These are phyloP conservation scores for Talaromyces funiculosus DNA, from an alignment of 2,329 filamentous ascomycete genomes.

Conservation along the genomic window DNA sequence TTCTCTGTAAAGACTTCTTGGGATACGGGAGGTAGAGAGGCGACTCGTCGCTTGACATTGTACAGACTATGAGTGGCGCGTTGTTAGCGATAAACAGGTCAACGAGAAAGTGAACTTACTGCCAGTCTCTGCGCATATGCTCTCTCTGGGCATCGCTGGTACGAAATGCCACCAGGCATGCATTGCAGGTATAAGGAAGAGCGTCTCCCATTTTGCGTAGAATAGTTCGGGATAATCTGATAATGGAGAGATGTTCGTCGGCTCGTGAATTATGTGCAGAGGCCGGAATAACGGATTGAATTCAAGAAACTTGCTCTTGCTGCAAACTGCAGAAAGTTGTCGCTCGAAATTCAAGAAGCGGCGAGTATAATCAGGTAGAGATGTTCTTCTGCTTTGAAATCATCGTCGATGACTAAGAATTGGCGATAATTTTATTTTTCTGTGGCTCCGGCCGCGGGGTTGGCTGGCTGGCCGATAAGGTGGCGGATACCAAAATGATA, in stretches of 20 bases:
- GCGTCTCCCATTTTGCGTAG: constrained; percentile 29
- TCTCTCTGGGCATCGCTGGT: constrained; percentile 86
- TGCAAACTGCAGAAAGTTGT: background rate
- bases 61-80: constrained; percentile 61
- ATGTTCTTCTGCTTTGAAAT: constrained; percentile 25
- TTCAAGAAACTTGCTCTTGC: background rate
- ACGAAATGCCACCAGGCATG: constrained; percentile 93
- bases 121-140: constrained; percentile 99
- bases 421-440: constrained; percentile 15
- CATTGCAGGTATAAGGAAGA: constrained; percentile 97
- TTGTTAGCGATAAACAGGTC: background rate
- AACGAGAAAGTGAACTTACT: constrained; percentile 56
- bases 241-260: background rate
- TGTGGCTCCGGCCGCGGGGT: constrained; percentile 24
- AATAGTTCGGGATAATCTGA: background rate
- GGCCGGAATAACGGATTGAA: background rate
- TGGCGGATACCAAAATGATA: constrained; percentile 2
- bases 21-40: constrained; percentile 80
- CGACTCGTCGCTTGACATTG: constrained; percentile 91
- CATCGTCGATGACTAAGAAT: constrained; percentile 5
- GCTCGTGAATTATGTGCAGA: background rate
- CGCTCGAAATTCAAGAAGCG: background rate
- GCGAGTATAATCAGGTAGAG: background rate
- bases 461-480: background rate
- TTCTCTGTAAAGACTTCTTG: constrained; percentile 95